Percentiles rank a stretch among this genome's conserved stretches.
phyloP scores from a whole-genome alignment of 768 basidiomycete genomes.

The Punctularia strigosozonata region DNA sequence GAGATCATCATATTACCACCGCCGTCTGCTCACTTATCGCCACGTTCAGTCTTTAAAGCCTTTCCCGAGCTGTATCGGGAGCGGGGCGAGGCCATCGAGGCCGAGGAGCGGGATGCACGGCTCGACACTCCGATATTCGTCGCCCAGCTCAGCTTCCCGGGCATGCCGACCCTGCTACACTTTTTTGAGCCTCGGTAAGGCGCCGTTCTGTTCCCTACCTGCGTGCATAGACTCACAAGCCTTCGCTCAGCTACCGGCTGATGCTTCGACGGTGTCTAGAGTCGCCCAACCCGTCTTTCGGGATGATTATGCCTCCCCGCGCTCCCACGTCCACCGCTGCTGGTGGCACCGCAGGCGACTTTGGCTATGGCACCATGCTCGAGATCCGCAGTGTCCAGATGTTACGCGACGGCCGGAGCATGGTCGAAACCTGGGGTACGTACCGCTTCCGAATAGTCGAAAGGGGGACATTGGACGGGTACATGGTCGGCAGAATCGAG shows the following conservation, averaged over 20 bases:
- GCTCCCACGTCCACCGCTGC: slow-evolving; percentile 18
- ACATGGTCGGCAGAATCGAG: slow-evolving; percentile 77
- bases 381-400: slow-evolving; percentile 80
- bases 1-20: not conserved
- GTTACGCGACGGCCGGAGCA: slow-evolving; percentile 80
- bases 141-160: slow-evolving; percentile 83
- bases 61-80: slow-evolving; percentile 59
- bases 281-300: slow-evolving; percentile 65
- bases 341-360: slow-evolving; percentile 38
- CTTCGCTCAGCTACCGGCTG: slow-evolving; percentile 56
- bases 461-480: slow-evolving; percentile 77
- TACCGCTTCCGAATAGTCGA: slow-evolving; percentile 83
- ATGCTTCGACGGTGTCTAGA: slow-evolving; percentile 96
- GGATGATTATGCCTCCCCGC: slow-evolving; percentile 77
- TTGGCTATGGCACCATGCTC: slow-evolving; percentile 94
- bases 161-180: slow-evolving; percentile 80
- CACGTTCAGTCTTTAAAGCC: slow-evolving; percentile 43
- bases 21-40: not conserved
- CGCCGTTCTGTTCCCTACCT: not conserved
- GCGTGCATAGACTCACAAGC: slow-evolving; percentile 1
- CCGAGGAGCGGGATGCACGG: slow-evolving; percentile 67
- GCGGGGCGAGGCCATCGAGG: slow-evolving; percentile 49
- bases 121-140: slow-evolving; percentile 89
- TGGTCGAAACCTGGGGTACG: slow-evolving; percentile 65
- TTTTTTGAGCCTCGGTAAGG: slow-evolving; percentile 80